phyloP scores from a whole-genome alignment of 192 early-diverging fungal species.

The Linnemannia hyalina region DNA sequence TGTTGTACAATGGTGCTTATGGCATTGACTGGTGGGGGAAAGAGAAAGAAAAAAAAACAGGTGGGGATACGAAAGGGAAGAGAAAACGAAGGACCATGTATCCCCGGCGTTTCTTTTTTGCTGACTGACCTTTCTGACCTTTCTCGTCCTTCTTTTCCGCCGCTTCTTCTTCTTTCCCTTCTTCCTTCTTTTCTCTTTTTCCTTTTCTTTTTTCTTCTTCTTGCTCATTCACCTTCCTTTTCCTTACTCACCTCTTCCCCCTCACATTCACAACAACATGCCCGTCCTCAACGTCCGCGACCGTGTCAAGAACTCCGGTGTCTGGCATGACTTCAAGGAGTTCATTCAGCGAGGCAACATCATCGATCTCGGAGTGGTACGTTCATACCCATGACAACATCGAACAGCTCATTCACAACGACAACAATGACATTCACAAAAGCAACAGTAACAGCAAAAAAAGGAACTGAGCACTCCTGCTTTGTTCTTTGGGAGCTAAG shows the following conservation, averaged over 20 bases:
- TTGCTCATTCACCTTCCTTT: neutral
- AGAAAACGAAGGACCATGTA: neutral
- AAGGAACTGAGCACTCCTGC: no score
- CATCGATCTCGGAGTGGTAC: slow-evolving; percentile 56
- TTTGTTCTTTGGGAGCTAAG: no score
- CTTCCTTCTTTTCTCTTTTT: neutral
- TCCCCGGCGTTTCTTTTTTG: neutral
- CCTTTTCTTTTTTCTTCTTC: neutral
- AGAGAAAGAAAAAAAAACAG: neutral
- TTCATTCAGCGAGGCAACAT: slow-evolving; percentile 50
- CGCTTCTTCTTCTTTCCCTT: no score
- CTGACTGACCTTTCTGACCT: no score
- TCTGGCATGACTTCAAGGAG: slow-evolving; percentile 37
- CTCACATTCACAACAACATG: slow-evolving; percentile 11
- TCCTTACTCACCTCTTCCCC: neutral
- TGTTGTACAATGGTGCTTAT: neutral
- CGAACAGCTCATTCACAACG: no score
- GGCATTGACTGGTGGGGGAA: neutral
- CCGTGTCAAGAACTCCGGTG: slow-evolving; percentile 29
- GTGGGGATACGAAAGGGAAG: neutral
- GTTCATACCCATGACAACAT: neutral
- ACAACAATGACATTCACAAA: no score
- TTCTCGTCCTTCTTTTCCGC: neutral
- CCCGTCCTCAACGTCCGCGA: slow-evolving; percentile 20
- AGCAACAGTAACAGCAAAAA: no score